These are phyloP conservation scores for Tuber umbilicatum DNA, from an alignment of 495 filamentous ascomycete species.

Conservation along the genomic window DNA sequence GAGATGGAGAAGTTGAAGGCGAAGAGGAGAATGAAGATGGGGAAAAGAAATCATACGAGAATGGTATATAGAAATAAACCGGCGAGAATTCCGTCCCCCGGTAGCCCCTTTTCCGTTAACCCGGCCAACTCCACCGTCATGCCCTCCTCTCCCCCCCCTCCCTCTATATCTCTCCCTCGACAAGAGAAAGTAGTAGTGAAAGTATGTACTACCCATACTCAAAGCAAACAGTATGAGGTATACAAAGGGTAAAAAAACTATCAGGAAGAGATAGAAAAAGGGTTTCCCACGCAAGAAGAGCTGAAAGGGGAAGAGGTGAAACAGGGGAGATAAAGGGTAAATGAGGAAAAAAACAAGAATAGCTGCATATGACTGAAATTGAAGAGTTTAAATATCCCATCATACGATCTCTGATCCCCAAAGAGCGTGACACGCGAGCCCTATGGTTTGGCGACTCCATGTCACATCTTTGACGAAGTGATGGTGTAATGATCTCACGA, in stretches of 20 bases:
- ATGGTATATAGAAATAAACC: not conserved
- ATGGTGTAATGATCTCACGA: conserved; percentile 13
- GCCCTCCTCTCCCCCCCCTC: not conserved
- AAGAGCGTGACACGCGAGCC: not conserved
- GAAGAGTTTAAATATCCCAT: not conserved
- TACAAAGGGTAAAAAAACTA: conserved; percentile 7
- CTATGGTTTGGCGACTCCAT: not conserved
- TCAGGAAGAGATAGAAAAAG: conserved; percentile 23
- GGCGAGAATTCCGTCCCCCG: not conserved
- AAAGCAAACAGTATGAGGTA: conserved; percentile 4
- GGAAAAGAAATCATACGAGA: not conserved
- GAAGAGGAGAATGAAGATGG: not conserved
- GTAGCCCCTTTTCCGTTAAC: not conserved
- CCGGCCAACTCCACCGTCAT: not conserved
- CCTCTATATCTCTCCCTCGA: conserved; percentile 7
- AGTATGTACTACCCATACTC: conserved; percentile 9
- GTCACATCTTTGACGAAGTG: not conserved
- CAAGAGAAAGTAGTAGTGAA: conserved; percentile 7
- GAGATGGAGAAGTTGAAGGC: not conserved
- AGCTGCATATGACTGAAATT: not conserved
- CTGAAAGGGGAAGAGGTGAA: conserved; percentile 4
- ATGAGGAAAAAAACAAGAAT: not conserved
- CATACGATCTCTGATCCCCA: not conserved
- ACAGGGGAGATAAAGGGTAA: conserved; percentile 7
- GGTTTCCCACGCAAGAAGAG: conserved; percentile 12